Conservation (phyloP, 1,284 basidiomycete genomes). For the Wallemia hederae region DNA sequence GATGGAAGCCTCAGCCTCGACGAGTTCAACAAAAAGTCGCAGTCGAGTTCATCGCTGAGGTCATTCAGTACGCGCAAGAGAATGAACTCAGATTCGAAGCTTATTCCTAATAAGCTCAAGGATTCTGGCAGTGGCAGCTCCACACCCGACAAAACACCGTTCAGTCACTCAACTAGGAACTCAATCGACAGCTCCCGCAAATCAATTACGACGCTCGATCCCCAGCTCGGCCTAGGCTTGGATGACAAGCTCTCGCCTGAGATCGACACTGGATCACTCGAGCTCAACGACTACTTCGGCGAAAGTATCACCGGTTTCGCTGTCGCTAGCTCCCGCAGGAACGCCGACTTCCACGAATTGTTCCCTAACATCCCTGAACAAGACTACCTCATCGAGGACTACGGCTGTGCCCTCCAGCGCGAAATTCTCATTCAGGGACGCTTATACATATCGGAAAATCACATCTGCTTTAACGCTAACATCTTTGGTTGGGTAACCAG, state of each 20-base stretch:
- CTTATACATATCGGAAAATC: slow-evolving; percentile 90
- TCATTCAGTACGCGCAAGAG: not conserved
- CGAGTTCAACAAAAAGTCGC: not conserved
- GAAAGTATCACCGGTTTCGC: slow-evolving; percentile 77
- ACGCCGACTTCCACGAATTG: slow-evolving; percentile 80
- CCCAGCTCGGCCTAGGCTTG: not conserved
- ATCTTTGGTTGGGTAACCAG: slow-evolving; percentile 98
- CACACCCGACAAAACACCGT: not conserved
- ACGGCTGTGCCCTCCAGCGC: slow-evolving; percentile 80
- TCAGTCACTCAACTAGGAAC: not conserved
- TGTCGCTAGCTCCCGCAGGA: slow-evolving; percentile 77
- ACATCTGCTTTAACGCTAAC: slow-evolving; percentile 92
- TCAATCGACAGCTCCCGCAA: not conserved
- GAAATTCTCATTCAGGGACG: slow-evolving; percentile 92
- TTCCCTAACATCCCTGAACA: slow-evolving; percentile 68
- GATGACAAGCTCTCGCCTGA: not conserved
- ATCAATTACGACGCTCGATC: not conserved
- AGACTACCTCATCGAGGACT: slow-evolving; percentile 96
- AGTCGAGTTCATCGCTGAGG: not conserved
- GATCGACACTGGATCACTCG: not conserved
- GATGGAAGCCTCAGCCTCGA: not conserved
- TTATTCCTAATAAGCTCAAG: not conserved
- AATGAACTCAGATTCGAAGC: not conserved
- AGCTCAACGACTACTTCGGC: slow-evolving; percentile 24
- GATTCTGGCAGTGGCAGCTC: not conserved